A percentile compares a stretch with the other conserved stretches of the same genome.
These are phyloP conservation scores for Candida freyschussii DNA, from an alignment of 1,139 yeast genomes.

Conservation along the genomic window DNA sequence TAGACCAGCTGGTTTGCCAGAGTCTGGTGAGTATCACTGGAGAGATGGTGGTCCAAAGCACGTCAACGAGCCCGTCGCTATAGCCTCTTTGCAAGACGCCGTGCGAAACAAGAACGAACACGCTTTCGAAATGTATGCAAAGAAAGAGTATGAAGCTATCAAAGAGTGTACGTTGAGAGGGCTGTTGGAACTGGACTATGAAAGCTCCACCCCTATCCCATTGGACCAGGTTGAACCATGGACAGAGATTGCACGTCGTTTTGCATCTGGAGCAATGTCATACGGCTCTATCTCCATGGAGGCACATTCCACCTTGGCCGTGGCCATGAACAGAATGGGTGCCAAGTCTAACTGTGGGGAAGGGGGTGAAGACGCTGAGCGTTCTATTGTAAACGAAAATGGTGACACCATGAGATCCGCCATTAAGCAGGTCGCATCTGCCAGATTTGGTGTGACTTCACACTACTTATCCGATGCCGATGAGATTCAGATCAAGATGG, in stretches of 20 bases:
- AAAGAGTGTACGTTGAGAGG: slow-evolving; percentile 94
- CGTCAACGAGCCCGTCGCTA: slow-evolving; percentile 89
- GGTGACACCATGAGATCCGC: slow-evolving; percentile 99
- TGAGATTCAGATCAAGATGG: slow-evolving; percentile 97
- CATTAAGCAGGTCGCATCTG: slow-evolving; percentile 96
- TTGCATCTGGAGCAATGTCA: slow-evolving; percentile 98
- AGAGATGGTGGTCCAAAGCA: slow-evolving; percentile 98
- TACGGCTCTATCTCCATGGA: slow-evolving; percentile 99
- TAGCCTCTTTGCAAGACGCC: slow-evolving; percentile 94
- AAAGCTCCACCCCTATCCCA: slow-evolving; percentile 69
- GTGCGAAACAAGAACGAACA: slow-evolving; percentile 92
- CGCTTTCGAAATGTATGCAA: slow-evolving; percentile 87
- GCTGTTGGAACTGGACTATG: slow-evolving; percentile 81
- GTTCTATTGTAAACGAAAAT: slow-evolving; percentile 71
- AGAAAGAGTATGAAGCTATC: slow-evolving; percentile 88
- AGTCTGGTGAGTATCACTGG: slow-evolving; percentile 97
- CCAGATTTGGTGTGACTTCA: slow-evolving; percentile 97
- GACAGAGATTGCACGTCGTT: slow-evolving; percentile 97
- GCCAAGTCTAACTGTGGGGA: slow-evolving; percentile 98
- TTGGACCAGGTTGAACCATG: slow-evolving; percentile 98
- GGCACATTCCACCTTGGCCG: slow-evolving; percentile 95
- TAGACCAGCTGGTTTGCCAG: slow-evolving; percentile 69
- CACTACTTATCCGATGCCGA: slow-evolving; percentile 93
- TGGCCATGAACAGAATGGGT: slow-evolving; percentile 97
- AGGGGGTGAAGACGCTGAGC: slow-evolving; percentile 98